Percentiles rank a stretch among this genome's conserved stretches.
Evolutionary conservation across 495 filamentous ascomycete species (phyloP).

Genomic region (Oidiodendron maius): DNA sequence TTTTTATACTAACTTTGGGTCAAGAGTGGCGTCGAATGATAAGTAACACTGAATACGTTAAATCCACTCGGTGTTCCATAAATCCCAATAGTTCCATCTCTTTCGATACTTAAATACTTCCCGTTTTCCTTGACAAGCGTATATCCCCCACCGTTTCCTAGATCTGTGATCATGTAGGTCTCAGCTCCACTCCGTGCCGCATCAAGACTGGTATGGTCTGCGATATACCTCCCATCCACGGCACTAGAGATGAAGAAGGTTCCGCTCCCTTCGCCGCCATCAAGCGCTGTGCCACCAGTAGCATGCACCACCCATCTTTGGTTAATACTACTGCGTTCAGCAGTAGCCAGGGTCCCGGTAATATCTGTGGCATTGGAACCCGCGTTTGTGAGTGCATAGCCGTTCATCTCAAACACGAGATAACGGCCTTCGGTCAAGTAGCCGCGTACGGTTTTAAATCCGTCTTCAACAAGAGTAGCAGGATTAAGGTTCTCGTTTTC

Average conservation of each 20-base stretch:
- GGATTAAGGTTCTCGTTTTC: slow-evolving; percentile 1
- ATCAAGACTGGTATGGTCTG: neutral
- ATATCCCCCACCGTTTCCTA: slow-evolving; percentile 3
- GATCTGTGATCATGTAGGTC: slow-evolving; percentile 10
- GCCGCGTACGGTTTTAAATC: slow-evolving; percentile 27
- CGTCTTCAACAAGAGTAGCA: slow-evolving; percentile 18
- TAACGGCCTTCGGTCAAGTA: slow-evolving; percentile 26
- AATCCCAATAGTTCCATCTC: slow-evolving; percentile 3
- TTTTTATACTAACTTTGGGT: no score
- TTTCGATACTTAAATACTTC: slow-evolving; percentile 9
- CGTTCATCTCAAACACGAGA: slow-evolving; percentile 16
- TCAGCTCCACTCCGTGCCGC: neutral
- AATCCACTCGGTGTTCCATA: neutral
- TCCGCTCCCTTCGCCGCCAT: neutral
- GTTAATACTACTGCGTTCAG: neutral
- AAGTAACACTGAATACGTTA: neutral
- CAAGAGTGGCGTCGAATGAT: no score
- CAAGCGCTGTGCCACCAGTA: neutral
- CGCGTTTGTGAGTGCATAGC: slow-evolving; percentile 15
- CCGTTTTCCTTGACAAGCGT: slow-evolving; percentile 14
- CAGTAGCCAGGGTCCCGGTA: neutral
- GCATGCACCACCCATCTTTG: slow-evolving; percentile 5
- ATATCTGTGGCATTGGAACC: neutral
- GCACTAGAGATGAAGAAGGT: neutral
- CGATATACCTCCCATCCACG: neutral